Evolutionary conservation across 192 early-diverging fungal genomes (phyloP), one percentile per base, ranked within the genome.

Genomic region (Linnemannia exigua): DNA sequence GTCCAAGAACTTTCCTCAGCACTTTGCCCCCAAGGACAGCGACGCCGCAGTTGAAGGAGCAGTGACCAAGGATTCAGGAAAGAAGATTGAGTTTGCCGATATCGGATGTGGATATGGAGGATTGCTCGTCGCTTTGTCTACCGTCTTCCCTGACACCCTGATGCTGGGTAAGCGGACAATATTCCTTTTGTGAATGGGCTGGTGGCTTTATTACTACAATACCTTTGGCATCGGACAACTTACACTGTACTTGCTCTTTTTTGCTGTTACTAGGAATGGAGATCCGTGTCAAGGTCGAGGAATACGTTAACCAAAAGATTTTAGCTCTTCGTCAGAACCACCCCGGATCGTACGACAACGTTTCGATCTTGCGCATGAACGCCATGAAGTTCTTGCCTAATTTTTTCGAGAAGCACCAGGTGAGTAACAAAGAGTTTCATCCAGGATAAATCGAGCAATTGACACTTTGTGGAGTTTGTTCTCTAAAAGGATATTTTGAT

Each of bases 81-180:
- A 88, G 75, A 91, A 90, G 63, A 95, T 99, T 17, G 98, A 98
- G 82, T 98, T 99, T 91, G 98, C 97, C 19, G 99, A 99, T 81
- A 95, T 99, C 89, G 98, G 98, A 22, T 99, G 98, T 88, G 98
- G 98, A 70, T 99, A 98, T 87, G 98, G 98, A 66, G 98, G 98
- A 6, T 91, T 99, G 3, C 84, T 98, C 37, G 93, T 95, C 25
- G 95, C 95, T 8, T 89, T 99, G 74, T 93, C 97, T 1, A 96
- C 98, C 5, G 88, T 99, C 31, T 99, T 94, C 81, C 99, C 99
- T 1, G 93, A 94, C 44, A 97, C 92, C 17, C 89, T 99, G 38
- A 98, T 99, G 92, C 82, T 99, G 35, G 99, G 92, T 91, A 87
- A 61, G 72, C 22, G 22, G 35, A 68, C 17, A 22, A 4, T 67